Percentiles rank a stretch among this genome's conserved stretches.
phyloP scores from a whole-genome alignment of 805 yeast genomes.

The Ogataea paraovalis region DNA sequence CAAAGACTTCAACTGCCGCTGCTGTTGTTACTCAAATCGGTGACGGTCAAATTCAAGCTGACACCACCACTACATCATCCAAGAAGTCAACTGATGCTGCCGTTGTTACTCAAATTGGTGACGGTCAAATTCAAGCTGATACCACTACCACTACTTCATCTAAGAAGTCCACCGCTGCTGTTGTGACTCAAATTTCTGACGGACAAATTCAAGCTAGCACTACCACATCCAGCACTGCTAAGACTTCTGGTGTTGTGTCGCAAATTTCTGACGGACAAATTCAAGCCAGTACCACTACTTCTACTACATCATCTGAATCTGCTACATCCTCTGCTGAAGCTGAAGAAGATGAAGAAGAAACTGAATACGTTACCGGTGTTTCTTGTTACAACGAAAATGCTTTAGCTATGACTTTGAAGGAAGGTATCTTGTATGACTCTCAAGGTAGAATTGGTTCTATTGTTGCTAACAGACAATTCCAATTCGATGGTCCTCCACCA shows the following conservation, averaged over 20 bases:
- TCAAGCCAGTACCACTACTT: conserved; percentile 32
- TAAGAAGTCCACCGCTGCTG: conserved; percentile 18
- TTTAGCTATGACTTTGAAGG: conserved; percentile 41
- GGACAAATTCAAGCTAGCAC: conserved; percentile 24
- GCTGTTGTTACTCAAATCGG: conserved; percentile 34
- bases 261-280: conserved; percentile 36
- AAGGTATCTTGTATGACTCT: conserved; percentile 41
- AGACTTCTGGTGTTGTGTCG: conserved; percentile 32
- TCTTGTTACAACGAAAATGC: conserved; percentile 36
- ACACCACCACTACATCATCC: conserved; percentile 29
- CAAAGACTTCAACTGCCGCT: conserved; percentile 28
- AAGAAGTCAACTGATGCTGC: conserved; percentile 27
- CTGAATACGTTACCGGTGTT: conserved; percentile 16
- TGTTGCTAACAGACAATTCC: conserved; percentile 62
- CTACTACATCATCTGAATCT: conserved; percentile 16
- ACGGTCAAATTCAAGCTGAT: conserved; percentile 47
- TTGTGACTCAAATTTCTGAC: conserved; percentile 14
- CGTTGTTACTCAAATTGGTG: conserved; percentile 44
- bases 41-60: conserved; percentile 57
- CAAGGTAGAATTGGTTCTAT: conserved; percentile 53
- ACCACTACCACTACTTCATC: conserved; percentile 23
- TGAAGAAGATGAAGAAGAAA: conserved; percentile 4
- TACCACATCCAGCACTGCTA: conserved; percentile 33
- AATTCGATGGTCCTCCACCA: conserved; percentile 64
- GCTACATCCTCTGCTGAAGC: conserved; percentile 23